phyloP scores from a whole-genome alignment of 495 filamentous ascomycete species.

The Penicillium simplicissimum region DNA sequence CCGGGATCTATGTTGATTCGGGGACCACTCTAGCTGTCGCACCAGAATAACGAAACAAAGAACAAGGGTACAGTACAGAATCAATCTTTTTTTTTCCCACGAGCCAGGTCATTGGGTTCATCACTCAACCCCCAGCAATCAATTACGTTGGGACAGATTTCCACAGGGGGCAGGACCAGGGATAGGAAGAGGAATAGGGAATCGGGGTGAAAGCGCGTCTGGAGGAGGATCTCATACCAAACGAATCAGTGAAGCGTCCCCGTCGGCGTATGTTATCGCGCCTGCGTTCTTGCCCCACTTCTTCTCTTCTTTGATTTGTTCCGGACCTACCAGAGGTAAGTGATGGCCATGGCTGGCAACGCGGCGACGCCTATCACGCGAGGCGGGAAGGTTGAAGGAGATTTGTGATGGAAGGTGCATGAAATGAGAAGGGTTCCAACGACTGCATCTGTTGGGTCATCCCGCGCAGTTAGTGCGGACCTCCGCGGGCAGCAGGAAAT shows the following conservation, averaged over 20 bases:
- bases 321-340: background rate
- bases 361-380: conserved; percentile 8
- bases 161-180: background rate
- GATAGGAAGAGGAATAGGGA: background rate
- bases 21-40: background rate
- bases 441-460: background rate
- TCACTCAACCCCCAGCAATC: background rate
- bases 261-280: background rate
- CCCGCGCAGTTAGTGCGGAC: background rate
- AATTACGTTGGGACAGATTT: conserved; percentile 9
- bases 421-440: background rate
- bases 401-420: conserved; percentile 24
- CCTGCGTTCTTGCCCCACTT: background rate
- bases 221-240: background rate
- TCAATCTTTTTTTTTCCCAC: conserved; percentile 8
- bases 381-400: background rate
- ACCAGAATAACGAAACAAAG: background rate
- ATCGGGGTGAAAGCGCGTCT: background rate
- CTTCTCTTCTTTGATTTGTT: background rate
- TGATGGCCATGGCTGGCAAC: background rate
- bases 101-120: conserved; percentile 16
- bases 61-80: background rate
- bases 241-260: background rate
- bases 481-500: background rate
- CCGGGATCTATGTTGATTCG: background rate